phyloP scores from a whole-genome alignment of 805 yeast genomes.

The Nakazawaea siamensis region DNA sequence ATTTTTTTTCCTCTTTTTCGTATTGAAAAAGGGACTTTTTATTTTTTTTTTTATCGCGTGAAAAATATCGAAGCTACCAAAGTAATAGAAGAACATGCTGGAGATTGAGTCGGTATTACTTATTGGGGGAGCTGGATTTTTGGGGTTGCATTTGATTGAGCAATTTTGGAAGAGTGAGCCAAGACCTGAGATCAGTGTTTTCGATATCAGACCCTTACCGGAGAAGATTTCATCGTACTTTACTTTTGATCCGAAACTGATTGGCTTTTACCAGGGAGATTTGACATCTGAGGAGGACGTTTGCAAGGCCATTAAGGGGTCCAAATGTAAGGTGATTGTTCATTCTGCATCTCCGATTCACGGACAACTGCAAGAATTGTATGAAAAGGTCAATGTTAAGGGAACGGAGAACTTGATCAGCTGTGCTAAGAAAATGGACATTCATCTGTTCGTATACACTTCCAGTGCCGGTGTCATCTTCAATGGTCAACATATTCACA shows the following conservation, averaged over 20 bases:
- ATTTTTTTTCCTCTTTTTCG: conserved; percentile 2
- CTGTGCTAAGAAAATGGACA: conserved; percentile 42
- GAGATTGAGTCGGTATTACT: conserved; percentile 55
- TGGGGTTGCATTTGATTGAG: conserved; percentile 86
- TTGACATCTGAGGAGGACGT: conserved; percentile 71
- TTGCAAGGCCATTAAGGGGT: conserved; percentile 44
- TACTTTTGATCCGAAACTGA: conserved; percentile 54
- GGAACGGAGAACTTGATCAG: conserved; percentile 76
- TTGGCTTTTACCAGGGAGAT: conserved; percentile 73
- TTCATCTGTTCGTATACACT: conserved; percentile 79
- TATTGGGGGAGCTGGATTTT: conserved; percentile 94
- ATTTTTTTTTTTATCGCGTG: too few relatives aligned
- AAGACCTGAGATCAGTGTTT: conserved; percentile 70
- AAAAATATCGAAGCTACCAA: not conserved
- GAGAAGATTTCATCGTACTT: conserved; percentile 61
- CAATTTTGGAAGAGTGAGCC: conserved; percentile 65
- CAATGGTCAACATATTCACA: conserved; percentile 86
- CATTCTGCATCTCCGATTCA: conserved; percentile 97
- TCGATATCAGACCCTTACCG: conserved; percentile 88
- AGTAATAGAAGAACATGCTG: conserved; percentile 1
- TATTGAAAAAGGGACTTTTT: not conserved
- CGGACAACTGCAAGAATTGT: conserved; percentile 73
- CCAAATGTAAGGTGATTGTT: conserved; percentile 69
- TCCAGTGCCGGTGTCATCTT: conserved; percentile 97
- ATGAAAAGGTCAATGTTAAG: conserved; percentile 81